Evolutionary conservation across 768 basidiomycete genomes (phyloP).

Genomic region (Trametes coccinea): DNA sequence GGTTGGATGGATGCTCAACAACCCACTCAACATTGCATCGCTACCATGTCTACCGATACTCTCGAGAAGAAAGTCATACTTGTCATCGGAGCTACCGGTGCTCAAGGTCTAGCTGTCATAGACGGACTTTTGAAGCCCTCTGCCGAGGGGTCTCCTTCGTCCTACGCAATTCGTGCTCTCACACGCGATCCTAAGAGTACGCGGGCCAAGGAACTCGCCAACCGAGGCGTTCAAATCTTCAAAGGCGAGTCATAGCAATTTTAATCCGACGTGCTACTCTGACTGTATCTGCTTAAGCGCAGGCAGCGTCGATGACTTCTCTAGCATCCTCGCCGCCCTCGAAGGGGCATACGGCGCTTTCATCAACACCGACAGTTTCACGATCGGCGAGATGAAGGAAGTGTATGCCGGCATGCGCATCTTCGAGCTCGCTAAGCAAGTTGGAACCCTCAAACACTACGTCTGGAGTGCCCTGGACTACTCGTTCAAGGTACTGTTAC

Average conservation of each 20-base stretch:
- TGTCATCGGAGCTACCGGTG: constrained; percentile 47
- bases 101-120: constrained; percentile 43
- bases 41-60: too few species aligned
- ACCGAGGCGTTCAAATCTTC: constrained; percentile 38
- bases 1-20: too few species aligned
- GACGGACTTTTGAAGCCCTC: constrained; percentile 37
- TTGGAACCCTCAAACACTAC: constrained; percentile 37
- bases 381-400: constrained; percentile 42
- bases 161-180: constrained; percentile 42
- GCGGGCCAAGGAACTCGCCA: constrained; percentile 37
- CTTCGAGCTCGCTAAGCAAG: constrained; percentile 41
- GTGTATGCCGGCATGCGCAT: constrained; percentile 42
- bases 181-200: constrained; percentile 37
- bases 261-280: not conserved
- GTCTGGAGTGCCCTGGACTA: constrained; percentile 44
- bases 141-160: constrained; percentile 40
- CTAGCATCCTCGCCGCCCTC: constrained; percentile 32
- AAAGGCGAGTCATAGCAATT: constrained; percentile 29
- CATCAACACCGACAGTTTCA: constrained; percentile 39
- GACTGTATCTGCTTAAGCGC: not conserved
- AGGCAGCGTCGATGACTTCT: constrained; percentile 37
- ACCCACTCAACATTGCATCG: too few species aligned
- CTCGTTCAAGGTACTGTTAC: constrained; percentile 35
- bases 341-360: constrained; percentile 38
- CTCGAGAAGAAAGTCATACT: constrained; percentile 37